Evolutionary conservation across 768 basidiomycete genomes (phyloP), one percentile per base, ranked within the genome.

Genomic region (Galerina marginata): DNA sequence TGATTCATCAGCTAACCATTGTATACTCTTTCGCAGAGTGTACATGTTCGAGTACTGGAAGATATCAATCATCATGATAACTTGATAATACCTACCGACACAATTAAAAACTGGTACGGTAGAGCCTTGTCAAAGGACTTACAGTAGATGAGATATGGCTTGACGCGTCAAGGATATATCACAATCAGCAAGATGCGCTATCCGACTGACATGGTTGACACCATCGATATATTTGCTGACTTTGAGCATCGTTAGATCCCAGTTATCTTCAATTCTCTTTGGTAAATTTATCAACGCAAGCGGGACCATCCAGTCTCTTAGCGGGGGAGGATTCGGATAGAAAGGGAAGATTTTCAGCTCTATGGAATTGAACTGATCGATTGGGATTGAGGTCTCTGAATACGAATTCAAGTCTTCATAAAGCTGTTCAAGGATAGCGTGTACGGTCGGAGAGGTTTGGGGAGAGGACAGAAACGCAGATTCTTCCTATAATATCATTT

Each of bases 31-130:
- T 53, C 91, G 86, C 26, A 95, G 81, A 0, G 94, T 95, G 71
- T 99, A 99, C 89, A 96, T 94, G 73, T 99, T 99, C 14, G 95
- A 95, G 73, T 91, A 96, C 72, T 97, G 96, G 72, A 99, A 99
- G 45, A 99, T 93, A 76, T 99, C 97, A 56, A 96, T 87, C 63
- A 89, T 91, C 91, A 99, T 95, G 64, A 97, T 88, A 43, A 96
- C 95, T 77, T 97, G 94, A 71, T 99, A 98, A 69, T 95, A 97
- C 45, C 94, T 96, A 46, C 6, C 14, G 46, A 15, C 58, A 3
- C 56, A 36, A 47, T 44, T 39, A 69, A 52, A 67, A 53, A 26
- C 54, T 58, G 11, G 46, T 29, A 16, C 45, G 36, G 47, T 46
- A 14, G 29, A 20, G 29, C 29, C 29, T 15, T 10, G 2, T n/a